phyloP scores from a whole-genome alignment of 2,329 filamentous ascomycete species.

The Penicillium griseofulvum region DNA sequence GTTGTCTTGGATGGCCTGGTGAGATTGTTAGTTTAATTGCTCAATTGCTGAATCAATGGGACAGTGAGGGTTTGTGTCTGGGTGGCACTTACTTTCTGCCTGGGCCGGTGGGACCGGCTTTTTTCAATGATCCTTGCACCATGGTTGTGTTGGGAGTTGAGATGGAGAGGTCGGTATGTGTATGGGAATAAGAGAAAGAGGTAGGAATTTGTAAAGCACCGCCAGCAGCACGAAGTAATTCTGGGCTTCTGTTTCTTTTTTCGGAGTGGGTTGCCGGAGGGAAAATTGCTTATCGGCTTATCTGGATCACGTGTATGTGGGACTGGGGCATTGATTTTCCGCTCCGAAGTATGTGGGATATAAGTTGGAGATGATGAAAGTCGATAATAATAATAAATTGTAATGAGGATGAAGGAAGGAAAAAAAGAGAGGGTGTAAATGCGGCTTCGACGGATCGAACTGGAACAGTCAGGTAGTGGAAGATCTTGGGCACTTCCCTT shows the following conservation, averaged over 20 bases:
- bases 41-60: neutral
- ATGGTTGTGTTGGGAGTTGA: conserved; percentile 28
- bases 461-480: neutral
- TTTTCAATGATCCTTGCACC: conserved; percentile 52
- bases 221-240: conserved; percentile 20
- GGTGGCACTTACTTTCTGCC: conserved; percentile 33
- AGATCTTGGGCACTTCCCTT: conserved; percentile 1
- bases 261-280: conserved; percentile 6
- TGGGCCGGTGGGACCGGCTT: conserved; percentile 35
- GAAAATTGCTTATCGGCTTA: conserved; percentile 14
- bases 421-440: too few relatives aligned
- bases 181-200: neutral
- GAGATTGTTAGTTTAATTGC: neutral
- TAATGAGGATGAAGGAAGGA: too few relatives aligned
- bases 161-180: neutral
- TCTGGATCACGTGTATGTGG: conserved; percentile 2
- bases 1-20: conserved; percentile 42
- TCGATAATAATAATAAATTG: neutral
- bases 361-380: neutral
- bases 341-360: conserved; percentile 4
- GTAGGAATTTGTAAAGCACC: conserved; percentile 6
- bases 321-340: neutral
- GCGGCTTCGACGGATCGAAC: neutral
- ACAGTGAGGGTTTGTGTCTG: neutral
- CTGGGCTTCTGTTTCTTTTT: conserved; percentile 1